Base-by-base conservation (phyloP, 768 basidiomycete genomes). In the Mycena filopes region DNA sequence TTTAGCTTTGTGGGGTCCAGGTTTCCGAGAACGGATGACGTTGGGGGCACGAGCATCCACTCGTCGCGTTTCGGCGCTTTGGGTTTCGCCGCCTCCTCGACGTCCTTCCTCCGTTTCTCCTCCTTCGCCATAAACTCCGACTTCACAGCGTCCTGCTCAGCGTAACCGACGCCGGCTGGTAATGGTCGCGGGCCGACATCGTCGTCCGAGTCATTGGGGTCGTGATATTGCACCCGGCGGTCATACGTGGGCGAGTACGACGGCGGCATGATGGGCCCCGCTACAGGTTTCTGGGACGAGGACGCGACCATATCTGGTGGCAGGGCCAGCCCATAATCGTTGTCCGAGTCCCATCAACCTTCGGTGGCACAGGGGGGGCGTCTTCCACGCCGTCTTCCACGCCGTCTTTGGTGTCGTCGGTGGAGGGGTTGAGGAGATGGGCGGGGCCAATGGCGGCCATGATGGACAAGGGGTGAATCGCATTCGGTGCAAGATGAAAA, bases 41-140 rank as follows among this genome's bases (percentile, higher is more conserved):
- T 88, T 0, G 98, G 97, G 1, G 97, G 97, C 1, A 92, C 91
- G 47, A 99, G 84, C 98, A 99, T 99, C 97, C 97, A 99, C 76
- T 96, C 96, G n/a, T 98, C 94, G 45, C 97, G 88, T 76, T 94
- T 81, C 41, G 88, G 80, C 42, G 86, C 84, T 76, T 95, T 95
- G 15, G 93, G 93, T 70, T 91, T 90, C 15, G 83, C 79, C 2
- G 89, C 91, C 81, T 93, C 95, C 87, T 95, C 92, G 36, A 89
- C 80, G 62, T 88, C 81, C 70, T 92, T 89, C 60, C 86, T 80
- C 66, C 92, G 81, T 63, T 89, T 86, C 71, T 93, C 92, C 76
- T 99, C 96, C 57, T 87, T 83, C 74, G 94, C 94, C 73, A 95
- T 76, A 67, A 98, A 98, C 75, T 93, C 91, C n/a, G n/a, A n/a